phyloP scores from a whole-genome alignment of 805 yeast species.

The Yarrowia deformans region DNA sequence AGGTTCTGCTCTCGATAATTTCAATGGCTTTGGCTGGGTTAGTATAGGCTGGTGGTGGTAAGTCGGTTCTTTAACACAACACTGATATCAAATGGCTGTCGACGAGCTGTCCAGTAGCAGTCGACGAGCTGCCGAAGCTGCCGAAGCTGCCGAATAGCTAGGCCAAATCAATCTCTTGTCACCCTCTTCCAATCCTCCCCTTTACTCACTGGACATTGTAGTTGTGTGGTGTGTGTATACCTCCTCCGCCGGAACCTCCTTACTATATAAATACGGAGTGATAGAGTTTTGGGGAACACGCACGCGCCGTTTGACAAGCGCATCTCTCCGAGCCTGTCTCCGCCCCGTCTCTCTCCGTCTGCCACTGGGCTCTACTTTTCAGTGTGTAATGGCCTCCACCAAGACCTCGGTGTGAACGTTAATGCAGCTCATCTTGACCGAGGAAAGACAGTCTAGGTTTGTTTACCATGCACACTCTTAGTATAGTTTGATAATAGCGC shows the following conservation, averaged over 20 bases:
- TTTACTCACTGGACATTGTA: constrained; percentile 45
- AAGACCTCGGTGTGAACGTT: constrained; percentile 21
- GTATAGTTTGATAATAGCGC: constrained; percentile 1
- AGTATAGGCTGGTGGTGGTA: neutral
- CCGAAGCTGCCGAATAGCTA: too few relatives aligned
- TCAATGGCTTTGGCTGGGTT: constrained; percentile 58
- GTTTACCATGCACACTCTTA: neutral
- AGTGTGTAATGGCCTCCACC: neutral
- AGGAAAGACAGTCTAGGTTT: constrained; percentile 8
- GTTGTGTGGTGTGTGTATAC: neutral
- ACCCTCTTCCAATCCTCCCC: too few relatives aligned
- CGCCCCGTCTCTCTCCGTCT: neutral
- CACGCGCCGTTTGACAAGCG: constrained; percentile 27
- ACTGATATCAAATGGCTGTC: too few relatives aligned
- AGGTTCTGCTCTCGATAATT: constrained; percentile 73
- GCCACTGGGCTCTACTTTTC: too few relatives aligned
- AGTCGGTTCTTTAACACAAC: too few relatives aligned
- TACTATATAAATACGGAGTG: constrained; percentile 9
- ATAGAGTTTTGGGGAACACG: constrained; percentile 19
- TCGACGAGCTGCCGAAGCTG: too few relatives aligned
- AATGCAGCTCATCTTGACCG: constrained; percentile 21
- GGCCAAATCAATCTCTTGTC: too few relatives aligned
- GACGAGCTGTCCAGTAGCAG: too few relatives aligned
- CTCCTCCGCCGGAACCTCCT: neutral
- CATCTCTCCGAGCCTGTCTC: neutral